Base-by-base conservation (phyloP, 305 asterid species). In the Solanum hybrid region DNA sequence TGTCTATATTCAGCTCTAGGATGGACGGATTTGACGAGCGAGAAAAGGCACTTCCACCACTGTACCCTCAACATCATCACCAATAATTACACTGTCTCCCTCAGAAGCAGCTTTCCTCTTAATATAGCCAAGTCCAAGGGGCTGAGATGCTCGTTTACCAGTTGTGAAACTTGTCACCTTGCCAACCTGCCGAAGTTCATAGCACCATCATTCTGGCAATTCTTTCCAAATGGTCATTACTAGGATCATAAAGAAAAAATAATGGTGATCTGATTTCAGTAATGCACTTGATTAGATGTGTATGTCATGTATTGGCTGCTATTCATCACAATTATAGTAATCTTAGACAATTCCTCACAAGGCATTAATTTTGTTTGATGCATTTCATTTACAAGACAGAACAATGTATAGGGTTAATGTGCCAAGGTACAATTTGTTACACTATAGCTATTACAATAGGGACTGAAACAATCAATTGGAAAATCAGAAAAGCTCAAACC, bases 11-110 rank as follows among this genome's bases (percentile, higher is more conserved):
- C 22, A 85, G 76, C 87, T 85, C 76, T 85, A 51, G 31, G 92
- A 82, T 32, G 91, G 96, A 27, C 94, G 93, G 64, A 22, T 89
- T 93, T 96, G 98, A 72, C 92, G 95, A 92, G 91, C 93, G 60
- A 97, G 98, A 91, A 93, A 97, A 79, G 99, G 98, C 90, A 96
- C 94, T 90, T 95, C 95, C 81, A 96, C 98, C 66, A 97, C 94
- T 42, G 94, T 94, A 87, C 99, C 98, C 40, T 93, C 79, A 38
- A 92, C 94, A 90, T 87, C 73, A 86, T 92, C 95, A 81, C 98
- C 98, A 91, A 96, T 94, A 85, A 92, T 92, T 60, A 96, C 98
- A 22, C 91, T 89, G 88, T 94, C 97, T 78, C 99, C 99, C 42
- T 92, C 92, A 20, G 97, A 93, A 90, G 98, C 99, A 46, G 92